Evolutionary conservation across 2,329 filamentous ascomycete genomes (phyloP).

Genomic region (Pseudocercospora fuligena): DNA sequence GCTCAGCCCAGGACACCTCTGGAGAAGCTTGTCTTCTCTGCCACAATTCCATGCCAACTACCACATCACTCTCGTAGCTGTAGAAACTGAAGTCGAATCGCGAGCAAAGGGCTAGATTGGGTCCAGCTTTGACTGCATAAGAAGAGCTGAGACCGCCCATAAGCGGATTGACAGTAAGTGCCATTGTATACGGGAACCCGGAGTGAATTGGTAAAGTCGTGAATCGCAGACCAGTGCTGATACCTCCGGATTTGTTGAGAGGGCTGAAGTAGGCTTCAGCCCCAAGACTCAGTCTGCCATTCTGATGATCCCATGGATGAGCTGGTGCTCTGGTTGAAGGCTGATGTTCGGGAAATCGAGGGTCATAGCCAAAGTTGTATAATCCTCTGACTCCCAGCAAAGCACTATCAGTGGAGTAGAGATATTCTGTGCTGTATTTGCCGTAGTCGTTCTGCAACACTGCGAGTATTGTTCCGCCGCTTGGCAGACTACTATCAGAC

Average conservation of each 20-base stretch:
- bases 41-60: conserved; percentile 89
- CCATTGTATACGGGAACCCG: conserved; percentile 91
- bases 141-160: conserved; percentile 92
- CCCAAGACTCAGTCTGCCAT: conserved; percentile 85
- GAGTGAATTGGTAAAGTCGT: conserved; percentile 80
- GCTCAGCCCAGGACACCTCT: conserved; percentile 51
- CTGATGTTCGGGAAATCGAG: conserved; percentile 43
- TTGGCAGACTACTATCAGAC: conserved; percentile 71
- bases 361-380: conserved; percentile 90
- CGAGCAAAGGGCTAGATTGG: conserved; percentile 81
- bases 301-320: conserved; percentile 61
- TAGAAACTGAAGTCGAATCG: conserved; percentile 97
- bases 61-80: conserved; percentile 94
- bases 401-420: conserved; percentile 91
- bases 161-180: conserved; percentile 87
- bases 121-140: conserved; percentile 87
- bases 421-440: conserved; percentile 84
- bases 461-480: conserved; percentile 76
- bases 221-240: conserved; percentile 87
- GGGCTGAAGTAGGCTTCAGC: conserved; percentile 95
- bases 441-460: conserved; percentile 81
- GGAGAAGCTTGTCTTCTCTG: conserved; percentile 54
- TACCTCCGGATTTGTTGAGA: conserved; percentile 88
- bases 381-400: conserved; percentile 84
- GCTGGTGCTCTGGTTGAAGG: conserved; percentile 31